Evolutionary conservation across 2,329 filamentous ascomycete genomes (phyloP), one percentile per base, ranked within the genome.

Genomic region (Fusarium kyushuense): DNA sequence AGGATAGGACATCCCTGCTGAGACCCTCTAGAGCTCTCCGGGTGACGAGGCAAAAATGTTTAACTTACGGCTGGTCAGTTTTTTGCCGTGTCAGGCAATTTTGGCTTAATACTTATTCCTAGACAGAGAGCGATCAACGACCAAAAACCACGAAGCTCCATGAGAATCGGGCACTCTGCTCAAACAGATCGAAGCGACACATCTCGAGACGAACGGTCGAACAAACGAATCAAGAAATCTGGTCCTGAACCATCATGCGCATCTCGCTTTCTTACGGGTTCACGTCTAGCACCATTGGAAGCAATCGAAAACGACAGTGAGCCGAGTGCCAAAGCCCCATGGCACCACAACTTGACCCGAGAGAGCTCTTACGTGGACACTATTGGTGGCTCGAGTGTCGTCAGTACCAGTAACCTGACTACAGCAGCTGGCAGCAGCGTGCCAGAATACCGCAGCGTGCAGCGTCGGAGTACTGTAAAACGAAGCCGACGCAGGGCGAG

Each of bases 121-220:
- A 23, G 40, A 58, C 45, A 77, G 74, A 76, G 53, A 64, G 32
- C 23, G 13, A 58, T 75, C 49, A 76, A 77, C 40, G 55, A 58
- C 23, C 67, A 57, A 21, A 65, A 32, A 41, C 70, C 73, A 16
- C 41, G 54, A 43, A 72, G 75, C 42, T 72, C 72, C n/a, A 45
- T 75, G 45, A 63, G 53, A 40, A 19, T 33, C 27, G 40, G 54
- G 35, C 40, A 35, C 32, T 32, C 43, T 21, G 21, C 52, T 45
- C 25, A 49, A 41, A 48, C 41, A 36, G 41, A 43, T 11, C 19
- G 38, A 40, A 19, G 9, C 23, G 43, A 30, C 45, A 38, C 58
- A 30, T 16, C 54, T 17, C 47, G 47, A 54, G 41, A 65, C 43
- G 59, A 69, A 42, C 68, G 63, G 30, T 27, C 65, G 14, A 53